A percentile compares a stretch with the other conserved stretches of the same genome.
Conservation (phyloP, 2,329 filamentous ascomycete species). For the Zasmidium angulare region DNA sequence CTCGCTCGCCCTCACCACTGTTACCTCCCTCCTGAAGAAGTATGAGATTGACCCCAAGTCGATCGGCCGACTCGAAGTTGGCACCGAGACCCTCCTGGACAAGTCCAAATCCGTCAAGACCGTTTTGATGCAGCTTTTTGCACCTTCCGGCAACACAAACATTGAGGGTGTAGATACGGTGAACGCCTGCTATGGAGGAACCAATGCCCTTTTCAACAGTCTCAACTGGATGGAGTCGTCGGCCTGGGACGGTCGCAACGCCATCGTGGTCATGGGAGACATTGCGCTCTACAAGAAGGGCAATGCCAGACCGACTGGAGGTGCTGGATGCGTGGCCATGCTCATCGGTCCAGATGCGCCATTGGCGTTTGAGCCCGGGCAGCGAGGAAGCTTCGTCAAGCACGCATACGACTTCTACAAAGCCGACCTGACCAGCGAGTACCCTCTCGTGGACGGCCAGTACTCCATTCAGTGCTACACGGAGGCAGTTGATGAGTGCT, state of each 20-base stretch:
- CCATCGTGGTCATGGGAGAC: slow-evolving; percentile 53
- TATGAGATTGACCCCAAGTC: slow-evolving; percentile 53
- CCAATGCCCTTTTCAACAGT: slow-evolving; percentile 55
- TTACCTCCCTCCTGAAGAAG: slow-evolving; percentile 53
- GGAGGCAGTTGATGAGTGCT: slow-evolving; percentile 53
- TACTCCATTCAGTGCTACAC: slow-evolving; percentile 56
- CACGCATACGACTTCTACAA: slow-evolving; percentile 59
- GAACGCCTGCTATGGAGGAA: slow-evolving; percentile 56
- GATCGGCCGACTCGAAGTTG: slow-evolving; percentile 55
- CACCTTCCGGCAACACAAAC: slow-evolving; percentile 53
- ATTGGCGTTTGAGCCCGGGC: slow-evolving; percentile 50
- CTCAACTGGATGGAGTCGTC: slow-evolving; percentile 57
- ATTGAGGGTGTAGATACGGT: slow-evolving; percentile 55
- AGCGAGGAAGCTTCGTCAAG: slow-evolving; percentile 52
- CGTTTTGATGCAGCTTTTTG: slow-evolving; percentile 55
- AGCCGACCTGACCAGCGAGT: slow-evolving; percentile 55
- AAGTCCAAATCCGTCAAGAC: slow-evolving; percentile 58
- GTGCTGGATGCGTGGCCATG: slow-evolving; percentile 55
- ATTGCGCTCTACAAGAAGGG: slow-evolving; percentile 58
- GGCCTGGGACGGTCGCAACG: slow-evolving; percentile 54
- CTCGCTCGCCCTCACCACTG: slow-evolving; percentile 53
- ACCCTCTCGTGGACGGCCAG: slow-evolving; percentile 54
- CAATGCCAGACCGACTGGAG: slow-evolving; percentile 53
- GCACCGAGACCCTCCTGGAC: slow-evolving; percentile 56
- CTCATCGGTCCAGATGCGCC: slow-evolving; percentile 53